Conservation (phyloP, 2,329 filamentous ascomycete genomes). For the Dactylonectria estremocensis region DNA sequence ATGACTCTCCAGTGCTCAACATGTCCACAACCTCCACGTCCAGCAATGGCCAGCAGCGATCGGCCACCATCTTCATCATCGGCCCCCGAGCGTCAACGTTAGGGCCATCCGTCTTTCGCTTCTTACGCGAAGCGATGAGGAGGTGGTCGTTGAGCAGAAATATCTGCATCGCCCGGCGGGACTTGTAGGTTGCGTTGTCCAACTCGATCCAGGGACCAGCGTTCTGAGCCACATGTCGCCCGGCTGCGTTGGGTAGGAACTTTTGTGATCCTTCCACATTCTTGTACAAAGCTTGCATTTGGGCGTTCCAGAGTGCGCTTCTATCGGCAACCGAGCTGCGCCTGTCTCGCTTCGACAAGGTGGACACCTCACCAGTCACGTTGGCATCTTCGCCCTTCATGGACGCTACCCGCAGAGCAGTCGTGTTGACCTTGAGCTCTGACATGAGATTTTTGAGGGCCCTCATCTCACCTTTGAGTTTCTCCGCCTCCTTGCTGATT, state of each 20-base stretch:
- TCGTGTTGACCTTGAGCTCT: conserved; percentile 87
- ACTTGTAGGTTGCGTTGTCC: conserved; percentile 98
- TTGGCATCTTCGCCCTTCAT: conserved; percentile 64
- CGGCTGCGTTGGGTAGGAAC: conserved; percentile 89
- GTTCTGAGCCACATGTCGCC: conserved; percentile 95
- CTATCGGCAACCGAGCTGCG: conserved; percentile 87
- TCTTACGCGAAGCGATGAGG: conserved; percentile 91
- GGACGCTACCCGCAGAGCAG: conserved; percentile 74
- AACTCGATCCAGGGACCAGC: conserved; percentile 95
- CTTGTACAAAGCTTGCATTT: conserved; percentile 88
- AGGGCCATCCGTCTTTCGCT: conserved; percentile 84
- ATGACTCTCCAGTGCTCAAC: conserved; percentile 75
- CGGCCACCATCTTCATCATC: conserved; percentile 86
- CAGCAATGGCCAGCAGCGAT: conserved; percentile 93
- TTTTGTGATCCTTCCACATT: conserved; percentile 98
- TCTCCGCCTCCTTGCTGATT: conserved; percentile 99
- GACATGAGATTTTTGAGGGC: conserved; percentile 92
- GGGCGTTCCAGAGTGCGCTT: conserved; percentile 77
- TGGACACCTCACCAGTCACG: conserved; percentile 66
- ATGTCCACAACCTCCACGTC: conserved; percentile 96
- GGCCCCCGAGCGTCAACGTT: conserved; percentile 66
- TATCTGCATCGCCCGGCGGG: conserved; percentile 88
- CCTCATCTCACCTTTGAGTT: conserved; percentile 96
- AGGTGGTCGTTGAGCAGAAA: conserved; percentile 96
- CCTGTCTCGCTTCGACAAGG: conserved; percentile 78